Base-by-base conservation (phyloP, 257 asterid species). In the Ballota nigra region DNA sequence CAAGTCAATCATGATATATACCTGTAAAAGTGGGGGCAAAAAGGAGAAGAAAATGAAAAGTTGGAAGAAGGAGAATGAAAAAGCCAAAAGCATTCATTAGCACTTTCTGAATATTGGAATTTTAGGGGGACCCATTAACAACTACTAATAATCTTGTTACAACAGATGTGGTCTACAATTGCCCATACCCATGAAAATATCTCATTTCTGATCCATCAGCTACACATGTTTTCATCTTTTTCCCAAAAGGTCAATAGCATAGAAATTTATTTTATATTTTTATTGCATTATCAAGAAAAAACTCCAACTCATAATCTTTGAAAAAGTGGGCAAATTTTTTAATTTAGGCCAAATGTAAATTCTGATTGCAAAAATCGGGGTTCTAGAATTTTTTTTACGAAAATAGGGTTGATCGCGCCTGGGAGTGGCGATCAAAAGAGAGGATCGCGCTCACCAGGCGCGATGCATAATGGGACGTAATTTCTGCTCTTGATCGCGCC, bases 101-200 rank as follows among this genome's bases (percentile, higher is more conserved):
- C 80, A 83, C 66, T 73, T 45, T 76, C 70, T 76, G 79, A 63
- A 64, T 58, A 60, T 80, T 71, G 81, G 65, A 71, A 47, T 43
- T 45, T 52, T 68, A 33, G 59, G 78, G 88, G 85, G 45, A 84
- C 88, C 84, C 55, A n/a, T n/a, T 2, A 1, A 33, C 70, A 73
- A n/a, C n/a, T n/a, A 71, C 71, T 49, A 66, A 78, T 49, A 66
- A 79, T 74, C 41, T 69, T 67, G 33, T 68, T 16, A 28, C 52
- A 72, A 65, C 56, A 65, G 29, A 68, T 83, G 90, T 88, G 92
- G 90, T 70, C 68, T 72, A 40, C 52, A 78, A 68, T 76, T 83
- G 73, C 65, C 71, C 47, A 36, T 4, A 67, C 71, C 61, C 70
- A 13, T 28, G 59, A 77, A 78, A 86, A 78, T 78, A 82, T 84